Evolutionary conservation across 2,329 filamentous ascomycete species (phyloP).

Genomic region (Fusarium sp.): DNA sequence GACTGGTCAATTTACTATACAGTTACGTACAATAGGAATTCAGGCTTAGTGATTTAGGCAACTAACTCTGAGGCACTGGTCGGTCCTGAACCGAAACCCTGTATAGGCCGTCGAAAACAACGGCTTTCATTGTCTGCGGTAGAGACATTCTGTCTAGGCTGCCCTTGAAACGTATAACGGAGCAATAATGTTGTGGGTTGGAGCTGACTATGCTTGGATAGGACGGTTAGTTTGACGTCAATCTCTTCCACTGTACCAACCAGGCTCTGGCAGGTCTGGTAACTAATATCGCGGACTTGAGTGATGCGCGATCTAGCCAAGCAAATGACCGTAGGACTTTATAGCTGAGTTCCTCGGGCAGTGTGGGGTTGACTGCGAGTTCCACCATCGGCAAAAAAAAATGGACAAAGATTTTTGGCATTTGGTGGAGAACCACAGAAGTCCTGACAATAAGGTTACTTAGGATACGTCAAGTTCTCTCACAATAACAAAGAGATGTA

Average conservation of each 20-base stretch:
- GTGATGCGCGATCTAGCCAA: background rate
- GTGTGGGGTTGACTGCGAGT: slow-evolving; percentile 34
- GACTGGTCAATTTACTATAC: slow-evolving; percentile 12
- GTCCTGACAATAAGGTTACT: too few species aligned
- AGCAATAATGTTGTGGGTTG: background rate
- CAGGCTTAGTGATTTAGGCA: background rate
- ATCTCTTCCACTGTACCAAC: background rate
- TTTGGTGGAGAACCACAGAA: slow-evolving; percentile 27
- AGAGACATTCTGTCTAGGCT: slow-evolving; percentile 49
- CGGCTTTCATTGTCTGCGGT: slow-evolving; percentile 80
- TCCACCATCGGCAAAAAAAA: slow-evolving; percentile 33
- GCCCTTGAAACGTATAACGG: background rate
- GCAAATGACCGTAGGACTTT: slow-evolving; percentile 10
- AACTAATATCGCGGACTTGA: background rate
- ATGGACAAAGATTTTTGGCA: slow-evolving; percentile 10
- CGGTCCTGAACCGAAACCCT: slow-evolving; percentile 83
- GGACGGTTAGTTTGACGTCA: background rate
- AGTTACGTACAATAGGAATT: background rate
- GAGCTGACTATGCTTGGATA: background rate
- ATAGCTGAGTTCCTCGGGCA: background rate
- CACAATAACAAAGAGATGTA: too few species aligned
- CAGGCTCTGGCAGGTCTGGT: background rate
- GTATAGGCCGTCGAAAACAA: slow-evolving; percentile 85
- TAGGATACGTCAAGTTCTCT: too few species aligned
- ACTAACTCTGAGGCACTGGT: slow-evolving; percentile 75